Conservation (phyloP, 2,329 filamentous ascomycete genomes). For the Xylariomycetidae sp. region DNA sequence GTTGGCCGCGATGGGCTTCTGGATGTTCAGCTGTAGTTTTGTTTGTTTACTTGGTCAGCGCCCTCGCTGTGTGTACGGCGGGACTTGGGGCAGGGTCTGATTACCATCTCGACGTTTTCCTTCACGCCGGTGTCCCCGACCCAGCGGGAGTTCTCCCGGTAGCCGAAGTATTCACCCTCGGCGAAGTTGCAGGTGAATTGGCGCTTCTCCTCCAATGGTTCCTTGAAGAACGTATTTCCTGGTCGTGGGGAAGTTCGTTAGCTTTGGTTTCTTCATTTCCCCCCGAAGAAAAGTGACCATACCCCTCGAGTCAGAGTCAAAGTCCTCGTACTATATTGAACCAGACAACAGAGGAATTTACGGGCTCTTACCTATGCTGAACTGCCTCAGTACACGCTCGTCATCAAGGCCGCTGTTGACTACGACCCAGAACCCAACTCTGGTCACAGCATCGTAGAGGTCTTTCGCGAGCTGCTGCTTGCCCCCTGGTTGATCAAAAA, state of each 20-base stretch:
- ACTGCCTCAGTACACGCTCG: conserved; percentile 55
- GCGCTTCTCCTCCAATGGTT: conserved; percentile 17
- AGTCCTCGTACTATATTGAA: too few species aligned
- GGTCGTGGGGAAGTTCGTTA: background rate
- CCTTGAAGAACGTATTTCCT: conserved; percentile 11
- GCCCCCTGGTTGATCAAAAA: conserved; percentile 49
- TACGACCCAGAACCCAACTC: too few species aligned
- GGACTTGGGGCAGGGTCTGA: conserved; percentile 22
- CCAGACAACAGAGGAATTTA: conserved; percentile 63
- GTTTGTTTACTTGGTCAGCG: conserved; percentile 36
- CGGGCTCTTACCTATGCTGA: conserved; percentile 55
- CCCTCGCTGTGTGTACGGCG: conserved; percentile 31
- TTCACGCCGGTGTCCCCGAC: conserved; percentile 36
- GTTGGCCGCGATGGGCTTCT: conserved; percentile 27
- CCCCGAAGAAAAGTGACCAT: too few species aligned
- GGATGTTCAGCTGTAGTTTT: conserved; percentile 32
- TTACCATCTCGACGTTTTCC: conserved; percentile 50
- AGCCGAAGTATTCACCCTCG: conserved; percentile 24
- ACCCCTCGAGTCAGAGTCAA: background rate
- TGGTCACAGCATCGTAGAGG: conserved; percentile 48
- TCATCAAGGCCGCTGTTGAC: conserved; percentile 58
- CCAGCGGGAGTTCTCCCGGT: conserved; percentile 34
- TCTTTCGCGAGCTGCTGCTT: conserved; percentile 50
- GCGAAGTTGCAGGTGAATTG: conserved; percentile 22
- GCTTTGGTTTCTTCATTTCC: too few species aligned